Base-by-base conservation (phyloP, 73 alveolate species). In the Uronychia setigera region DNA sequence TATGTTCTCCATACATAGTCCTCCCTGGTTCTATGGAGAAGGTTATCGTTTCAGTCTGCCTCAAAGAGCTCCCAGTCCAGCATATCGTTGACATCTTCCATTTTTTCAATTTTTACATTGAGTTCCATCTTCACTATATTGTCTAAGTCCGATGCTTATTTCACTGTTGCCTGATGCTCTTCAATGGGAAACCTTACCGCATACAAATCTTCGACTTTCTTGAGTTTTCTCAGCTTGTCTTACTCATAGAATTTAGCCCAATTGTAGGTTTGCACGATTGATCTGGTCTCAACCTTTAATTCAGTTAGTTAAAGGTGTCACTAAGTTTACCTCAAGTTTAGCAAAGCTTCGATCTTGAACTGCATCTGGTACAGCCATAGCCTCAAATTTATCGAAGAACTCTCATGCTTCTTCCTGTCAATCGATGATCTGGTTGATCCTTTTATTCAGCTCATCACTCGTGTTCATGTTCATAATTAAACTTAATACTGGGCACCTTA, bases 51-150 rank as follows among this genome's bases (percentile, higher is more conserved):
- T 28, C 5, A 29, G 1, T 31, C 59, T 28, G 28, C 1, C 32
- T 76, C 81, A 28, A 76, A 26, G 29, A 26, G 19, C 32, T 76
- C 81, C n/a, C 59, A 29, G 1, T 76, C 81, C 32, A 76, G 29
- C 81, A 76, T 76, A 76, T 76, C 59, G 46, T 26, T 76, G n/a
- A 76, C 27, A 28, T 76, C 59, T 1, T 76, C 58, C 19, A 76
- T 28, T 76, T 76, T 9, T 9, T 5, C 81, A 76, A 5, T 76
- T 27, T 28, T 76, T 1, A 9, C 29, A 11, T 31, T 31, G 9
- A 26, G 29, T 5, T 28, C 19, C 59, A 1, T 76, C 27, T 5
- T 76, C 59, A 76, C 5, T 25, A 28, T 1, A 30, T 26, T 1
- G 46, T 26, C n/a, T 5, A 9, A 11, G 32, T 26, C 59, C 19